Conservation (phyloP, 2,329 filamentous ascomycete species). For the Acrodontium crateriforme region DNA sequence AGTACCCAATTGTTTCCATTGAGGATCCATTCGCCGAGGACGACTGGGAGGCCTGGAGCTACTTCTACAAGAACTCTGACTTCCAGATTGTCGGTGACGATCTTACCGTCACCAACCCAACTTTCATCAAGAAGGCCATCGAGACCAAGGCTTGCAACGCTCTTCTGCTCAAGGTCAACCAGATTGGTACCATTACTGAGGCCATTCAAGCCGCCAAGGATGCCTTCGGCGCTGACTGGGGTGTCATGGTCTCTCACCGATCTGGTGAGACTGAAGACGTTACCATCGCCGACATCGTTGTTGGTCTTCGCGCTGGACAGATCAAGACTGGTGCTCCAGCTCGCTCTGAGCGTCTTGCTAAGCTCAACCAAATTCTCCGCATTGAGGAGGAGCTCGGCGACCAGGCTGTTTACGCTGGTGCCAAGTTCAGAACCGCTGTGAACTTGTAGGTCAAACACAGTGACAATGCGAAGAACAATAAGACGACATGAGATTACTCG, state of each 20-base stretch:
- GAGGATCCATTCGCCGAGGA: constrained; percentile 99
- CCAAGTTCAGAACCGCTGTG: constrained; percentile 81
- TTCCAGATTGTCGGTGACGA: constrained; percentile 99
- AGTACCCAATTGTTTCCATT: constrained; percentile 98
- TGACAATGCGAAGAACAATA: constrained; percentile 1
- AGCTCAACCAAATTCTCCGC: constrained; percentile 99
- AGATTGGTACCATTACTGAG: constrained; percentile 97
- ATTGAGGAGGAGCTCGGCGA: constrained; percentile 98
- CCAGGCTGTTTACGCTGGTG: constrained; percentile 81
- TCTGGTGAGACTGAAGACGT: constrained; percentile 99
- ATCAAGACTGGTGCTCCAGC: constrained; percentile 98
- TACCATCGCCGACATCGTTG: constrained; percentile 94
- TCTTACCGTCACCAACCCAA: constrained; percentile 96
- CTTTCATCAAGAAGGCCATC: constrained; percentile 99
- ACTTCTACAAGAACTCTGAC: constrained; percentile 98
- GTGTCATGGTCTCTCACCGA: constrained; percentile 98
- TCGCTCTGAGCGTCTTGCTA: constrained; percentile 94
- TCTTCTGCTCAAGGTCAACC: constrained; percentile 98
- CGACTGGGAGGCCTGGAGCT: constrained; percentile 99
- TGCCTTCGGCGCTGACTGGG: constrained; percentile 89
- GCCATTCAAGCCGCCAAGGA: constrained; percentile 99
- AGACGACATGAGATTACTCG: neutral
- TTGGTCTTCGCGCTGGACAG: constrained; percentile 90
- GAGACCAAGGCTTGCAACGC: constrained; percentile 98
- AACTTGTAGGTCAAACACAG: constrained; percentile 53